Evolutionary conservation across 345 rosid genomes (phyloP).

Genomic region (Citrus australasica): DNA sequence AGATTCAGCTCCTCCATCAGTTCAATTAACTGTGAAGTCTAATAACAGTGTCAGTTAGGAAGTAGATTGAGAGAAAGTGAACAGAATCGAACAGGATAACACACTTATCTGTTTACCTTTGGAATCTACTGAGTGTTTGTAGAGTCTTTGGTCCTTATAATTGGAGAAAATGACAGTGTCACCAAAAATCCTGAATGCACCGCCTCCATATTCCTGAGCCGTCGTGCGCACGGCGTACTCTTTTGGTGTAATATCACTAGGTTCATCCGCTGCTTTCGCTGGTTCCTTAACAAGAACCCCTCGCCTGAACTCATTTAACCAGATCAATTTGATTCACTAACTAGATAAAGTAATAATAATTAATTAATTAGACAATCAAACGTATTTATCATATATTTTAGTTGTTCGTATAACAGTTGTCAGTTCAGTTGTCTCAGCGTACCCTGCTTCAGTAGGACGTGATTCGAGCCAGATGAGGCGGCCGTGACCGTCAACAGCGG

Average conservation of each 20-base stretch:
- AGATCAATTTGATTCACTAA: background rate
- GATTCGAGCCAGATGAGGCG: constrained; percentile 81
- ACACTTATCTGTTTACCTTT: constrained; percentile 31
- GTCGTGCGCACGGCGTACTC: constrained; percentile 74
- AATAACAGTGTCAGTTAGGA: background rate
- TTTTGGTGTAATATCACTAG: constrained; percentile 71
- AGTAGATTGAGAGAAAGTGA: background rate
- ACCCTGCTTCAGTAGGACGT: constrained; percentile 86
- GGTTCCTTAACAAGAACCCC: constrained; percentile 64
- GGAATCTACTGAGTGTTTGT: constrained; percentile 46
- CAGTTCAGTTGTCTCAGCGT: background rate
- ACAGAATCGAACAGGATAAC: background rate
- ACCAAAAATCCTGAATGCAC: constrained; percentile 62
- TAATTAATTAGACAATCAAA: no score
- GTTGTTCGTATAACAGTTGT: no score
- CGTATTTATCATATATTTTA: no score
- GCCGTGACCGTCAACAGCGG: constrained; percentile 66
- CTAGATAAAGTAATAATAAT: background rate
- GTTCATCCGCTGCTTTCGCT: constrained; percentile 49
- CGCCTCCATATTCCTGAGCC: constrained; percentile 95
- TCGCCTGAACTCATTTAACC: constrained; percentile 38
- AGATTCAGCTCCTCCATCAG: background rate
- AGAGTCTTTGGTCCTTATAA: constrained; percentile 84
- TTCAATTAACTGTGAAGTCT: background rate
- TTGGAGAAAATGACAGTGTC: constrained; percentile 71